Base-by-base conservation (phyloP, 2,329 filamentous ascomycete genomes). In the Aureobasidium subglaciale region DNA sequence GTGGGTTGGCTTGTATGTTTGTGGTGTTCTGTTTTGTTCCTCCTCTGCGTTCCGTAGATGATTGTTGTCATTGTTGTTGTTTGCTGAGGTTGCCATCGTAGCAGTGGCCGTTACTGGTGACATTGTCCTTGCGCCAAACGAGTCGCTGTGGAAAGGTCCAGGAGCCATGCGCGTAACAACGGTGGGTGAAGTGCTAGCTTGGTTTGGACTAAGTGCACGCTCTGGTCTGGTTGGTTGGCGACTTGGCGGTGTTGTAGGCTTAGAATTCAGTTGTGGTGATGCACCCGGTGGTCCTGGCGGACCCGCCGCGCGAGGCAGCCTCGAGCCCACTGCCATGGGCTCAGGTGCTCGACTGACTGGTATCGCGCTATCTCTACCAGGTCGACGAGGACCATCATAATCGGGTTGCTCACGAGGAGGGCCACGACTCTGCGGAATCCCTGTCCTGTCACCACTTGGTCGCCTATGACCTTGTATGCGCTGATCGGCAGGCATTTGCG, bases 261-360 rank as follows among this genome's bases (percentile, higher is more conserved):
- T 52, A 7, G 61, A 48, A 5, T 81, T 78, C 48, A 78, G 77
- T 34, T 83, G 83, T 46, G 85, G 83, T 41, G 83, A 81, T 53
- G 81, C 78, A 22, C 83, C 83, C 48, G 84, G 75, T 4, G 83
- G 79, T 41, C 78, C 77, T 66, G 83, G 81, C 16, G 63, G 50
- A 16, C 46, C 41, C 53, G 79, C 81, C 34, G 79, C 80, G 58
- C 80, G 76, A 35, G 83, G 84, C 58, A 85, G 70, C 58, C 83
- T 75, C 41, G 83, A 85, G 29, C 75, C 75, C 56, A 71, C 67
- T 34, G 70, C 65, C 62, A 71, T 60, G 61, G 74, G 25, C 70
- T 74, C 56, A 74, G 64, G 15, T 9, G 35, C 30, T 25, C 55
- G 55, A n/a, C 65, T 65, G 34, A 70, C 67, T 24, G 38, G 48